Conservation (phyloP, 179 eudicot species). For the Vitellaria paradoxa region DNA sequence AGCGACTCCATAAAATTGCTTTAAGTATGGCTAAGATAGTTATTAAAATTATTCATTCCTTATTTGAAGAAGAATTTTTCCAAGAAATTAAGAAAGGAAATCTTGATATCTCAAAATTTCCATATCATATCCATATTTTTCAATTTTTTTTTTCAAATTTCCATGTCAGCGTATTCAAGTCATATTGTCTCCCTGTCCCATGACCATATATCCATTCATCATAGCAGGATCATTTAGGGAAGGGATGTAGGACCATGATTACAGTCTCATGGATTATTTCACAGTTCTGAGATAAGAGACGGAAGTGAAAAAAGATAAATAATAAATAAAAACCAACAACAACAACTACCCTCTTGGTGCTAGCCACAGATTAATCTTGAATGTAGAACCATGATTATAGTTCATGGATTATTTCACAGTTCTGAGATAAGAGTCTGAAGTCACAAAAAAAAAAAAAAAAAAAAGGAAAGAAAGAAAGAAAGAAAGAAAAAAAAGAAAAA, state of each 20-base stretch:
- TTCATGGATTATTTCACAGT: background rate
- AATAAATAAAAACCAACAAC: too few species aligned
- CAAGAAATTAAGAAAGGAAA: background rate
- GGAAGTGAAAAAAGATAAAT: too few species aligned
- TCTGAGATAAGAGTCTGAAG: background rate
- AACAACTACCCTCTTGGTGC: too few species aligned
- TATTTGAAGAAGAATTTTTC: background rate
- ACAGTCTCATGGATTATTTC: background rate
- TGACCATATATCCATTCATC: too few species aligned
- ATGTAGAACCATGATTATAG: background rate
- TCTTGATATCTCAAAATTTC: too few species aligned
- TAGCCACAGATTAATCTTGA: too few species aligned
- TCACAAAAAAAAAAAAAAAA: too few species aligned
- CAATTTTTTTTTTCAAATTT: too few species aligned
- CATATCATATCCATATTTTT: too few species aligned
- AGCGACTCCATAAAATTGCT: background rate
- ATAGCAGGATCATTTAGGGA: background rate
- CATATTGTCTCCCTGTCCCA: too few species aligned
- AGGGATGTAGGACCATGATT: background rate
- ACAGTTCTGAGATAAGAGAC: too few species aligned
- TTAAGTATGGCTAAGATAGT: background rate
- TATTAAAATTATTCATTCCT: background rate
- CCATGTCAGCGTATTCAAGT: too few species aligned
- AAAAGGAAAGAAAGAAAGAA: background rate
- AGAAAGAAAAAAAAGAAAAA: background rate